Conservation (phyloP, 805 yeast genomes). For the Myxozyma sirexii region DNA sequence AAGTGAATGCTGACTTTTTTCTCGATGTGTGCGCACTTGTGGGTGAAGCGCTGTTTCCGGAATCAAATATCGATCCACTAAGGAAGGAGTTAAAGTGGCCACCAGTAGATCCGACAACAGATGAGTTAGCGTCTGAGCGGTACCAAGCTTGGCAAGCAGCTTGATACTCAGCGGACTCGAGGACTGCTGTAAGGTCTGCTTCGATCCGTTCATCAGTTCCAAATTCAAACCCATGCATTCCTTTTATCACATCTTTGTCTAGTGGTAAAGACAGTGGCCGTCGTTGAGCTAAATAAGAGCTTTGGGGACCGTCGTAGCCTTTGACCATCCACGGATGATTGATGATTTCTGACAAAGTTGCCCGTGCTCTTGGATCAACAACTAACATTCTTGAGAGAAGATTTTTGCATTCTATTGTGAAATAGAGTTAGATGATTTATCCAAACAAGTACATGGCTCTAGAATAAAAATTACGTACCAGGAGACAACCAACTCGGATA, state of each 20-base stretch:
- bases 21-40: neutral
- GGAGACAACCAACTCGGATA: conserved; percentile 81
- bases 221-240: conserved; percentile 77
- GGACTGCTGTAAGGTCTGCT: conserved; percentile 57
- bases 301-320: conserved; percentile 76
- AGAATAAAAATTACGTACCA: conserved; percentile 40
- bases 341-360: conserved; percentile 73
- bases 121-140: conserved; percentile 37
- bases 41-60: neutral
- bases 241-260: conserved; percentile 65
- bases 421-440: no score
- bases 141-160: conserved; percentile 67
- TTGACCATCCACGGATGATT: conserved; percentile 93
- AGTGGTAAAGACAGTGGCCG: conserved; percentile 72
- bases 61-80: conserved; percentile 5
- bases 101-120: neutral
- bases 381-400: conserved; percentile 86
- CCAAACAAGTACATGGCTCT: neutral
- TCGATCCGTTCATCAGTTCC: conserved; percentile 65
- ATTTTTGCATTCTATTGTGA: conserved; percentile 59
- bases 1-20: conserved; percentile 25
- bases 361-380: conserved; percentile 83
- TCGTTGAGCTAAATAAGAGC: conserved; percentile 75
- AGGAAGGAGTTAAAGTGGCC: conserved; percentile 12
- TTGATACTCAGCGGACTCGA: conserved; percentile 68